Conservation (phyloP, 2,329 filamentous ascomycete species). For the Lecanicillium sp. region DNA sequence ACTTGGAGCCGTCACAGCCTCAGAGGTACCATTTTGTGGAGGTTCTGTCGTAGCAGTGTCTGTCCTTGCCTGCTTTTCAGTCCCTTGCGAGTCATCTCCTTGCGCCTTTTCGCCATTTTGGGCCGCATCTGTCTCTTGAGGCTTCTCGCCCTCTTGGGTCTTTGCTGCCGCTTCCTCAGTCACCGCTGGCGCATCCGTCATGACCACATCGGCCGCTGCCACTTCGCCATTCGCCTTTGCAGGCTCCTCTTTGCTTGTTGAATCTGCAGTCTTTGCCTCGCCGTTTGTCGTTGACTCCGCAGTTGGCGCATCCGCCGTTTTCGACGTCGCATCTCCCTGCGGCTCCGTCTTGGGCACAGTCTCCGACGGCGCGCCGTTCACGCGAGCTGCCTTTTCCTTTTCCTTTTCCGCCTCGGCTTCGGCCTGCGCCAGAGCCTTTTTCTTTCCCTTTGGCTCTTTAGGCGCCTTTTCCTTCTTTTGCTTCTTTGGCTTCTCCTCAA, state of each 20-base stretch:
- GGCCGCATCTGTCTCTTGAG: background rate
- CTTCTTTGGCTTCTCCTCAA: conserved; percentile 55
- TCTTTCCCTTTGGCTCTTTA: conserved; percentile 23
- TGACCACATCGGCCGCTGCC: conserved; percentile 1
- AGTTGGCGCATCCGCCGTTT: background rate
- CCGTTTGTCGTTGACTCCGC: background rate
- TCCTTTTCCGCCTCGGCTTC: conserved; percentile 12
- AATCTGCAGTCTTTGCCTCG: background rate
- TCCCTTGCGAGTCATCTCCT: no score
- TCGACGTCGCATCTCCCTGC: conserved; percentile 6
- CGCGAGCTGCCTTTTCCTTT: no score
- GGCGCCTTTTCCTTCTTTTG: conserved; percentile 41
- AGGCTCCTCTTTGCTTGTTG: conserved; percentile 3
- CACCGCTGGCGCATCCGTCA: background rate
- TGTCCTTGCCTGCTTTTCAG: no score
- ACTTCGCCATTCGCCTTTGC: background rate
- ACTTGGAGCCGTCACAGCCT: background rate
- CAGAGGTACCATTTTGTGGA: no score
- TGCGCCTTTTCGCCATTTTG: no score
- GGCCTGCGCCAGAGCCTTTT: conserved; percentile 18
- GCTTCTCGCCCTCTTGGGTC: background rate
- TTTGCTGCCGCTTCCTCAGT: background rate
- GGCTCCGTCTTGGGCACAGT: no score
- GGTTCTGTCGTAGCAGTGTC: no score
- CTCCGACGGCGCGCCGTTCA: background rate